Conservation (phyloP, 495 filamentous ascomycete genomes). For the Baudoinia panamericana region DNA sequence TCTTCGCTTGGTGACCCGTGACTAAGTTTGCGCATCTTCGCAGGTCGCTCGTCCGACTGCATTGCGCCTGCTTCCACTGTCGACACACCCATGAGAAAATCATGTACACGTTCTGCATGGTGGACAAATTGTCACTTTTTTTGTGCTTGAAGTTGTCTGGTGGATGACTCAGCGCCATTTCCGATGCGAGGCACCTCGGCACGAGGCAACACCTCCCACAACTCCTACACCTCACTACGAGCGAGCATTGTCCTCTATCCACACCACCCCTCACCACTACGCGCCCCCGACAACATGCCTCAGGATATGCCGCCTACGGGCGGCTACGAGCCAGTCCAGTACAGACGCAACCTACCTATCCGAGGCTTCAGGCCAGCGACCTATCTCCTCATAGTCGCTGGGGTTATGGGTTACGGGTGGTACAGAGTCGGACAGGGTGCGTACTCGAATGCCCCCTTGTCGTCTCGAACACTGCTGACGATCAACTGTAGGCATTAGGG, state of each 20-base stretch:
- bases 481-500: no score
- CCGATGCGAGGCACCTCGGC: no score
- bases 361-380: slow-evolving; percentile 74
- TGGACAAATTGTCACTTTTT: no score
- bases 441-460: no score
- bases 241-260: no score
- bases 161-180: no score
- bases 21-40: slow-evolving; percentile 39
- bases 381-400: slow-evolving; percentile 60
- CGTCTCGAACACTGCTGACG: no score
- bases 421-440: slow-evolving; percentile 65
- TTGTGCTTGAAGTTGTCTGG: no score
- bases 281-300: slow-evolving; percentile 47
- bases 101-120: no score
- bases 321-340: slow-evolving; percentile 91
- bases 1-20: slow-evolving; percentile 27
- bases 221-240: slow-evolving; percentile 5
- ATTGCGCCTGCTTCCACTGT: no score
- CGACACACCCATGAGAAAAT: no score
- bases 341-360: slow-evolving; percentile 91
- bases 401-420: slow-evolving; percentile 76
- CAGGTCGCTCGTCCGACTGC: slow-evolving; percentile 42
- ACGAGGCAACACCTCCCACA: background rate
- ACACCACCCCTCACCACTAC: slow-evolving; percentile 1
- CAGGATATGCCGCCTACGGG: slow-evolving; percentile 89